phyloP scores from a whole-genome alignment of 257 asterid species.

The Scutellaria minor region DNA sequence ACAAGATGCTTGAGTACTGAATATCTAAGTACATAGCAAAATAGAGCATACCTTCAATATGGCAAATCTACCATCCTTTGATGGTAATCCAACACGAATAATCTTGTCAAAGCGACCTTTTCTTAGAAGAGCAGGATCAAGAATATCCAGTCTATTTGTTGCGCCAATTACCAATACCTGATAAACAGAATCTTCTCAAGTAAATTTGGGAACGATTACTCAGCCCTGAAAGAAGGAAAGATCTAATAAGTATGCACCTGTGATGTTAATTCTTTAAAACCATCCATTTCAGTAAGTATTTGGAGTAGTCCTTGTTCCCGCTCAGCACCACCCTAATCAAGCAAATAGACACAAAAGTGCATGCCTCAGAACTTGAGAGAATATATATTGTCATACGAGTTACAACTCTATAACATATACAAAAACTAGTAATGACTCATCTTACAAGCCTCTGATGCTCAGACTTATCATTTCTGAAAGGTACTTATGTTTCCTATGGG shows the following conservation, averaged over 20 bases:
- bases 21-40: conserved; percentile 19
- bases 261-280: conserved; percentile 89
- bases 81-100: conserved; percentile 95
- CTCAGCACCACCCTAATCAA: conserved; percentile 93
- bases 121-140: conserved; percentile 95
- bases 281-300: conserved; percentile 98
- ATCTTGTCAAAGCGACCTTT: conserved; percentile 99
- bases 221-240: conserved; percentile 26
- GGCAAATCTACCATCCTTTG: conserved; percentile 94
- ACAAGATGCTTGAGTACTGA: not conserved
- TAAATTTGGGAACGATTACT: conserved; percentile 4
- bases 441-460: not conserved
- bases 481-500: not conserved
- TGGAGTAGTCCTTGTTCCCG: conserved; percentile 99
- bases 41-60: conserved; percentile 72
- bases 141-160: conserved; percentile 96
- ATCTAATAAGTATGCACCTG: conserved; percentile 57
- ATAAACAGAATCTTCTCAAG: conserved; percentile 32
- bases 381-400: conserved; percentile 13
- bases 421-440: conserved; percentile 14
- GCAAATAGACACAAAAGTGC: conserved; percentile 32
- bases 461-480: not conserved
- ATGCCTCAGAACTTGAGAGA: conserved; percentile 20
- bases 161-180: conserved; percentile 98
- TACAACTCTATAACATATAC: conserved; percentile 1